Conservation (phyloP, 2,329 filamentous ascomycete genomes). For the Pleochaeta shiraiana region DNA sequence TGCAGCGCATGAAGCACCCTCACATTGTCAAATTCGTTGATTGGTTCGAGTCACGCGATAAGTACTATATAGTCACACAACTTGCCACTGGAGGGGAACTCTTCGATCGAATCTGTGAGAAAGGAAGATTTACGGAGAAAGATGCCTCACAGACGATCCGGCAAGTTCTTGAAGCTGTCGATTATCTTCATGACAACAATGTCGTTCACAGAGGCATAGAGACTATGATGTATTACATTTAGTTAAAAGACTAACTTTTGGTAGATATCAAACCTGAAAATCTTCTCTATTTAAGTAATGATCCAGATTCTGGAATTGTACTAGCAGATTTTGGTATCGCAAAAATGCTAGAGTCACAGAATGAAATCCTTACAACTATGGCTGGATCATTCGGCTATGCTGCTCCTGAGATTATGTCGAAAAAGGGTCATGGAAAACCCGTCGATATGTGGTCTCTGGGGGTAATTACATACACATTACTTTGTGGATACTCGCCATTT, state of each 20-base stretch:
- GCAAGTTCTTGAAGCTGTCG: constrained; percentile 78
- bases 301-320: constrained; percentile 62
- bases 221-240: background rate
- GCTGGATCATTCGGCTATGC: constrained; percentile 96
- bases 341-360: constrained; percentile 82
- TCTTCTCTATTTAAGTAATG: constrained; percentile 71
- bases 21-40: constrained; percentile 96
- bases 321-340: constrained; percentile 97
- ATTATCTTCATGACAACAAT: constrained; percentile 86
- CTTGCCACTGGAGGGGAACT: constrained; percentile 89
- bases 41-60: constrained; percentile 99
- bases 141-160: constrained; percentile 80
- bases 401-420: constrained; percentile 94
- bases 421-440: constrained; percentile 90
- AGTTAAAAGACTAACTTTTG: constrained; percentile 8
- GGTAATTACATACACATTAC: constrained; percentile 93
- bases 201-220: constrained; percentile 74
- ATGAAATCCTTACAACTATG: constrained; percentile 93
- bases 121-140: constrained; percentile 96
- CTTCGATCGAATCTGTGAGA: constrained; percentile 95
- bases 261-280: constrained; percentile 96
- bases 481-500: constrained; percentile 97
- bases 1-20: constrained; percentile 75
- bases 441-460: constrained; percentile 99
- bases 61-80: constrained; percentile 98